Percentiles rank a stretch among this genome's conserved stretches.
These are phyloP conservation scores for Backusella luteola DNA, from an alignment of 192 early-diverging fungal genomes.

Conservation along the genomic window DNA sequence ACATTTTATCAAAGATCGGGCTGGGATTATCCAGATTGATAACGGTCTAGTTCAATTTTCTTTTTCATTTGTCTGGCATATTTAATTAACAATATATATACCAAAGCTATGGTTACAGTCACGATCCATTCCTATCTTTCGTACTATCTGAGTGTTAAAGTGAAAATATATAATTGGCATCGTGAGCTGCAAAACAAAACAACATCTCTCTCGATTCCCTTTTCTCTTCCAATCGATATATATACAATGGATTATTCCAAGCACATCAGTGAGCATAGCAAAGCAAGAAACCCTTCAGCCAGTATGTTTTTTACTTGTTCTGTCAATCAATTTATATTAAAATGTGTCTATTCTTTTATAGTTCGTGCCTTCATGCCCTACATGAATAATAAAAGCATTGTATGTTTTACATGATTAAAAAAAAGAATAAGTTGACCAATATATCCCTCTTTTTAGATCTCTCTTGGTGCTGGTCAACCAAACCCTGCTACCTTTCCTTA, in stretches of 20 bases:
- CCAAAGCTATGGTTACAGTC: too few relatives aligned
- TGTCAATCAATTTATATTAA: background rate
- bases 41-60: too few relatives aligned
- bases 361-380: constrained; percentile 37
- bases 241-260: constrained; percentile 33
- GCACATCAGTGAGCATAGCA: constrained; percentile 41
- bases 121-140: background rate
- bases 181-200: background rate
- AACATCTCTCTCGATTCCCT: background rate
- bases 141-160: background rate
- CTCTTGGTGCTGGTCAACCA: constrained; percentile 71
- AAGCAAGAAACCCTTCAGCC: constrained; percentile 42
- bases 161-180: background rate
- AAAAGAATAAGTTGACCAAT: background rate
- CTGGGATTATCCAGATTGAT: too few relatives aligned
- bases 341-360: background rate
- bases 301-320: constrained; percentile 31
- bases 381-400: constrained; percentile 18
- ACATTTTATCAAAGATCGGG: too few relatives aligned
- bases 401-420: background rate
- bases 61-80: too few relatives aligned
- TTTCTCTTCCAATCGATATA: background rate
- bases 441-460: constrained; percentile 41
- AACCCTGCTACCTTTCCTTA: constrained; percentile 68
- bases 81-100: too few relatives aligned